phyloP scores from a whole-genome alignment of 2,329 filamentous ascomycete species.

The Xylariaceae sp. region DNA sequence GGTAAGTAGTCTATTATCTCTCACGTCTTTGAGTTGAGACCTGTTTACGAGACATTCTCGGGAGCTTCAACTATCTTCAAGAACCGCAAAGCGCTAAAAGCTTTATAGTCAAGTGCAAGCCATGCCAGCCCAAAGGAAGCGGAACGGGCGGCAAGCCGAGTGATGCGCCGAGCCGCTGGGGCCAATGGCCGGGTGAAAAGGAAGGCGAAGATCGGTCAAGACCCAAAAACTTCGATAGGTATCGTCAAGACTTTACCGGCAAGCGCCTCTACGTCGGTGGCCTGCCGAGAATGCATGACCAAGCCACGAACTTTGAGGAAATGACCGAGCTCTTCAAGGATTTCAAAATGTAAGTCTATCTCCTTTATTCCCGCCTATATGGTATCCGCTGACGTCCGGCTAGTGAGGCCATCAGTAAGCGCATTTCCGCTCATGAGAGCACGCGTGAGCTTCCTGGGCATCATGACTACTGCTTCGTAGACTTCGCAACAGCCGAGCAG shows the following conservation, averaged over 20 bases:
- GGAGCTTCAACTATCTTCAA: not conserved
- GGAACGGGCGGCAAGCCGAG: slow-evolving; percentile 18
- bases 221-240: slow-evolving; percentile 17
- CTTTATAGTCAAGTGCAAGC: slow-evolving; percentile 54
- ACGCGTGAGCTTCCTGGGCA: slow-evolving; percentile 50
- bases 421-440: slow-evolving; percentile 56
- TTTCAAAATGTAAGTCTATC: slow-evolving; percentile 40
- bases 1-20: slow-evolving; percentile 7
- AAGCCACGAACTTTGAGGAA: slow-evolving; percentile 44
- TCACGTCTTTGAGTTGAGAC: not conserved
- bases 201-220: slow-evolving; percentile 21
- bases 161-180: slow-evolving; percentile 41
- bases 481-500: slow-evolving; percentile 53
- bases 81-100: slow-evolving; percentile 3
- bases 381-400: slow-evolving; percentile 9
- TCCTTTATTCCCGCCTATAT: not conserved
- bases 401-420: slow-evolving; percentile 42
- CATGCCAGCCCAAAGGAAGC: slow-evolving; percentile 48
- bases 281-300: slow-evolving; percentile 45
- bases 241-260: slow-evolving; percentile 27
- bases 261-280: slow-evolving; percentile 50
- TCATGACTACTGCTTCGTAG: slow-evolving; percentile 64
- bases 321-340: slow-evolving; percentile 45
- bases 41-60: not conserved
- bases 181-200: slow-evolving; percentile 38